Base-by-base conservation (phyloP, 2,329 filamentous ascomycete genomes). In the Fusarium verrucosum region DNA sequence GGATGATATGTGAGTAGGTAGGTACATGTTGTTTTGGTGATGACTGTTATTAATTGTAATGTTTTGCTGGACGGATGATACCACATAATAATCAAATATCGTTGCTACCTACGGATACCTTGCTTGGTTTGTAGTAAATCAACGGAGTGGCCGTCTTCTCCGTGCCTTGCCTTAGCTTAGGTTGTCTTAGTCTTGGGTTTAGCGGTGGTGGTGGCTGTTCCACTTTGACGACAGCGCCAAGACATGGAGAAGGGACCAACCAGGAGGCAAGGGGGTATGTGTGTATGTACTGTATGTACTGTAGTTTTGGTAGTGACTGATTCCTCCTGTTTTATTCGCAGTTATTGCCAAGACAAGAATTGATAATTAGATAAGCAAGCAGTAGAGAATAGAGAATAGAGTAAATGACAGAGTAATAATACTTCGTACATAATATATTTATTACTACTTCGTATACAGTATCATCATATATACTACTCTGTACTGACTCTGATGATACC, bases 291-390 rank as follows among this genome's bases (percentile, higher is more conserved):
- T n/a, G n/a, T n/a, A n/a, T n/a, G n/a, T n/a, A n/a, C n/a, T n/a
- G n/a, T n/a, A n/a, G n/a, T n/a, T n/a, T n/a, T n/a, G n/a, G n/a
- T 35, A 65, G 62, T 65, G 62, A 65, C 62, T 58, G 62, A 62
- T 50, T 62, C 57, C 57, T 50, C 17, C 30, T 43, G 62, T 57
- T 57, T 66, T 22, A 65, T 65, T 65, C 62, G 62, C 16, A 65
- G 58, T 19, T 33, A 28, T 25, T 37, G 56, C 62, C 62, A 65
- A 65, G 30, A 16, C 30, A 16, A 14, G 8, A 14, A 16, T 30
- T 30, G 6, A 32, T 5, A 30, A 5, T 11, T 5, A 30, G 28
- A 32, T 7, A 30, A 14, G n/a, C 28, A 30, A 14, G 13, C 28
- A 30, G 28, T 4, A 30, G 26, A 30, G 8, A 30, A 13, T 30